Conservation (phyloP, 495 filamentous ascomycete genomes). For the Hyaloscypha finlandica region DNA sequence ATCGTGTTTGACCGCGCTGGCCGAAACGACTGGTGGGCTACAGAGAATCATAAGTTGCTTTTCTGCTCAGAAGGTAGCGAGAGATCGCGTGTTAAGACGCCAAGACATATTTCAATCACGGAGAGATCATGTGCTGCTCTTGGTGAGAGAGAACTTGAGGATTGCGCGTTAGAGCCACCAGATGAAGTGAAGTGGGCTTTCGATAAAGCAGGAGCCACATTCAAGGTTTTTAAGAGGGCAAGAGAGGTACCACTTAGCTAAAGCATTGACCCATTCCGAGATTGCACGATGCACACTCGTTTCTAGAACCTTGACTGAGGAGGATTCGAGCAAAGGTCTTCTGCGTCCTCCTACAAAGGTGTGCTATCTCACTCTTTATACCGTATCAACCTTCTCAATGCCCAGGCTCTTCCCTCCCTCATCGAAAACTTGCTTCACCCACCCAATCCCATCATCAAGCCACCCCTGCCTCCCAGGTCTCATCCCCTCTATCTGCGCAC, state of each 20-base stretch:
- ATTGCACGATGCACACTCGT: neutral
- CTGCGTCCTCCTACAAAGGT: neutral
- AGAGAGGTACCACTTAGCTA: too few relatives aligned
- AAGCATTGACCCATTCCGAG: neutral
- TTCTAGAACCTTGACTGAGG: neutral
- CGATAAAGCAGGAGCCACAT: neutral
- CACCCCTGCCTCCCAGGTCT: slow-evolving; percentile 15
- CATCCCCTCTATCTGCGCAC: slow-evolving; percentile 16
- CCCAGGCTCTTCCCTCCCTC: neutral
- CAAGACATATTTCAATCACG: neutral
- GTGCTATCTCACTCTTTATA: neutral
- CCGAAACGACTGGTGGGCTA: neutral
- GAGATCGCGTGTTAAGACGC: neutral
- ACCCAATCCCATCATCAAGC: slow-evolving; percentile 11
- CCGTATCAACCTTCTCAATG: neutral
- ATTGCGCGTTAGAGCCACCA: too few relatives aligned
- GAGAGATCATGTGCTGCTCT: too few relatives aligned
- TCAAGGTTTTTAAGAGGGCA: neutral
- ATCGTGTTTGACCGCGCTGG: neutral
- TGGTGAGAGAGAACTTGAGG: too few relatives aligned
- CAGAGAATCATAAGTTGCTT: neutral
- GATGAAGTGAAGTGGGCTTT: too few relatives aligned
- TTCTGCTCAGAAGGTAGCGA: neutral
- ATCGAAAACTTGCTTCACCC: slow-evolving; percentile 12
- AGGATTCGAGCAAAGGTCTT: too few relatives aligned